Evolutionary conservation across 495 filamentous ascomycete genomes (phyloP), one percentile per base, ranked within the genome.

Genomic region (Neurospora africana): DNA sequence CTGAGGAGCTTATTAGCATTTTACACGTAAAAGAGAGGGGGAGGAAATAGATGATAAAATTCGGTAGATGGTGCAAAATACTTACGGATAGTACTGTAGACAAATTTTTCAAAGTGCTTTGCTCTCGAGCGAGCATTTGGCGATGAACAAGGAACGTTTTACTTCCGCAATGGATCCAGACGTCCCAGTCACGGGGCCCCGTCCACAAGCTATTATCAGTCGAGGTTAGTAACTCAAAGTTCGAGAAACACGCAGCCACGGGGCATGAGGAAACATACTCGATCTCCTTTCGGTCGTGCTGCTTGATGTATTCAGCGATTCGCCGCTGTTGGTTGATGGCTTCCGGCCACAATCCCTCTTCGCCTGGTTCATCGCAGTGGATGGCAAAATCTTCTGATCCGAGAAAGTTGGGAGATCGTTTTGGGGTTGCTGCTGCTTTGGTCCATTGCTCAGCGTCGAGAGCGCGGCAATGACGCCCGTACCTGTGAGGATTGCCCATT

Each of bases 101-200:
- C 21, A 58, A 11, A 0, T 3, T 7, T 58, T 27, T 58, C 47
- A 58, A 15, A 7, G 11, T 13, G 23, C 21, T 58, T 58, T 58
- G 47, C 11, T 58, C 47, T 58, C 47, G 47, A 5, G 47, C 47
- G 23, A 58, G 47, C 47, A 58, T 58, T 27, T 58, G 21, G 47
- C 47, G 47, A 58, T 58, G 47, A 58, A 13, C 47, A 10, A 58
- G 11, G 47, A n/a, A 79, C 67, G 23, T n/a, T 67, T 69, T 67
- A 76, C 10, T 33, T 2, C 40, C 21, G 65, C 77, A 79, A 15
- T 21, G 19, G 17, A 79, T 47, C 36, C 69, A 4, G 38, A 78
- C 73, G 27, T 78, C 76, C 74, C 73, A 77, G 10, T 75, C 73
- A 13, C 23, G 21, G 47, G 47, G 47, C 11, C 11, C 47, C 5